Evolutionary conservation across 129 eudicot species (phyloP).

Genomic region (Logfia minima): DNA sequence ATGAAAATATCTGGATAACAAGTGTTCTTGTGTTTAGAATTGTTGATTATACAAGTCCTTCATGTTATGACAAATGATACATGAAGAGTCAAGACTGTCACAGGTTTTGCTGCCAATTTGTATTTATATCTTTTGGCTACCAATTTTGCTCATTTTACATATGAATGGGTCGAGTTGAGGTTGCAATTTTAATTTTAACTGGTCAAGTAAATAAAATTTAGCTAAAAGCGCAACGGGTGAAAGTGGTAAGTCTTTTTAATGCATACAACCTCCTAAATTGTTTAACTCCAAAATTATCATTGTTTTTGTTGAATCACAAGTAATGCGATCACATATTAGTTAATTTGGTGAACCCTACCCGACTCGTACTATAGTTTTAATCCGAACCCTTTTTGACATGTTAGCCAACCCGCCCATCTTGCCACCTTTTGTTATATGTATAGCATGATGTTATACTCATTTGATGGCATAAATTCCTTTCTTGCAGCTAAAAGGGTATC

Average conservation of each 20-base stretch:
- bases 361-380: background rate
- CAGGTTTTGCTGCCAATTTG: background rate
- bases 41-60: background rate
- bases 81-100: background rate
- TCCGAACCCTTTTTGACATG: background rate
- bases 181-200: background rate
- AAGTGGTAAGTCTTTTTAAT: background rate
- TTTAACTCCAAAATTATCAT: background rate
- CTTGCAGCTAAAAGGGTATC: slow-evolving; percentile 39
- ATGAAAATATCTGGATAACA: background rate
- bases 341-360: background rate
- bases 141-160: background rate
- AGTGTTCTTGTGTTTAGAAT: background rate
- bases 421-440: background rate
- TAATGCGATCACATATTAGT: background rate
- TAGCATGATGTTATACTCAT: background rate
- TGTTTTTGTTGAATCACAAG: no score
- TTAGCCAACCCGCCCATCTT: background rate
- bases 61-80: background rate
- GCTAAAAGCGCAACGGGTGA: background rate
- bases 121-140: slow-evolving; percentile 8
- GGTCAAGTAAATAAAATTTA: background rate
- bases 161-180: background rate
- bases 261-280: background rate
- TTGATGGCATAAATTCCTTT: background rate